Base-by-base conservation (phyloP, 495 filamentous ascomycete species). In the Lophium mytilinum region DNA sequence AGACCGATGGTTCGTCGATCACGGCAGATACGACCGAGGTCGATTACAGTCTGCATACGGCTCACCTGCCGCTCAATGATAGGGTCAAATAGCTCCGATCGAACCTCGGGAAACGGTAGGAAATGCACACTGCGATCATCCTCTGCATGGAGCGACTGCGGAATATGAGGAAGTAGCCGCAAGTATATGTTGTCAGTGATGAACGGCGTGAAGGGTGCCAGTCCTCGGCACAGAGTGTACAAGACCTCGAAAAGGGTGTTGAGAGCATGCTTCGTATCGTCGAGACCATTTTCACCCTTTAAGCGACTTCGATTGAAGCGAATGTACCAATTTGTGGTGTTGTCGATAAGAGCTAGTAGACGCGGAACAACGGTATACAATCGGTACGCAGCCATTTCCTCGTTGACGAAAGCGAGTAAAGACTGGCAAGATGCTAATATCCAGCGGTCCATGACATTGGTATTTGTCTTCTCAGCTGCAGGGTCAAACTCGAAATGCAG, bases 301-400 rank as follows among this genome's bases (percentile, higher is more conserved):
- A 98, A 76, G 17, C 93, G 85, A 70, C 89, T 90, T 34, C 93
- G 83, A 76, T 98, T 98, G 78, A 97, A 96, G n/a, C 92, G 83
- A 68, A 98, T 98, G 71, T 98, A 98, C 94, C 94, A 98, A 73
- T 98, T 98, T 1, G 93, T 97, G 6, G 88, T 88, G 72, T 93
- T 90, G 67, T 98, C 93, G 60, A 97, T 93, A 69, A 95, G 80
- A 33, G 24, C 42, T 14, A 98, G 80, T 54, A 98, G 73, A 50
- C 87, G 82, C 15, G 94, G 93, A 51, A 96, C 91, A 19, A 98
- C 93, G 8, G 93, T 98, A 70, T 96, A 98, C 64, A 84, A 64
- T 41, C 69, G 35, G 52, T 78, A 68, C 74, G 82, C 87, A 41
- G 80, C 81, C 93, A 98, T 98, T 72, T 98, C 93, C 67, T 90